These are phyloP conservation scores for Saccharomycopsis malanga DNA, from an alignment of 805 yeast species.

Conservation along the genomic window DNA sequence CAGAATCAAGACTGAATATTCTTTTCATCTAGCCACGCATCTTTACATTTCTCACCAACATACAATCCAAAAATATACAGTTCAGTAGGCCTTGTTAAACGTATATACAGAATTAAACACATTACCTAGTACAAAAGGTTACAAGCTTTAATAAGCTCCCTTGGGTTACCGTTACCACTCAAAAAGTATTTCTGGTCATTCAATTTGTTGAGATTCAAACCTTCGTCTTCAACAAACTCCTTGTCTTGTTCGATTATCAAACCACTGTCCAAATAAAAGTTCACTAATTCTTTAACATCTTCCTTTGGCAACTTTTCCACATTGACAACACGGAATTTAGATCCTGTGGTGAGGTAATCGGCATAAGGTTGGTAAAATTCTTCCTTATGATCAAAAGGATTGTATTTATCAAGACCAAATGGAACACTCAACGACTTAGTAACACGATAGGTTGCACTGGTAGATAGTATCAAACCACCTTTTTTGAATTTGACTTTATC, in stretches of 20 bases:
- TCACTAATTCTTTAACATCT: slow-evolving; percentile 39
- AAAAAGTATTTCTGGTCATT: slow-evolving; percentile 44
- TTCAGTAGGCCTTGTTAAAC: too few species aligned
- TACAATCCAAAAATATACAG: too few species aligned
- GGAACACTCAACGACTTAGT: slow-evolving; percentile 55
- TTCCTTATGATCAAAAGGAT: slow-evolving; percentile 45
- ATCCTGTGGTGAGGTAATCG: slow-evolving; percentile 31
- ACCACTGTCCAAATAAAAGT: slow-evolving; percentile 35
- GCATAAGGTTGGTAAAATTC: slow-evolving; percentile 53
- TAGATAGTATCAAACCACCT: slow-evolving; percentile 63
- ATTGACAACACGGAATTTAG: slow-evolving; percentile 32
- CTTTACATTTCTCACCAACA: too few species aligned
- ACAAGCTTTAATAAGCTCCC: slow-evolving; percentile 39
- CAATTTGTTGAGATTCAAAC: slow-evolving; percentile 32
- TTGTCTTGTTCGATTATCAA: slow-evolving; percentile 30
- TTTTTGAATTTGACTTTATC: slow-evolving; percentile 46
- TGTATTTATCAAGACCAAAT: slow-evolving; percentile 43
- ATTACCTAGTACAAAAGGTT: slow-evolving; percentile 26
- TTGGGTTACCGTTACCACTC: slow-evolving; percentile 64
- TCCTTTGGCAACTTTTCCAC: slow-evolving; percentile 38
- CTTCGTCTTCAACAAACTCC: slow-evolving; percentile 17
- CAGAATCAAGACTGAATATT: too few species aligned
- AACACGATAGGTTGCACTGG: slow-evolving; percentile 46
- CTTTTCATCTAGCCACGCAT: too few species aligned
- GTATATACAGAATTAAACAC: too few species aligned